These are phyloP conservation scores for Magnaporthiopsis rhizophila DNA, from an alignment of 2,329 filamentous ascomycete species.

Conservation along the genomic window DNA sequence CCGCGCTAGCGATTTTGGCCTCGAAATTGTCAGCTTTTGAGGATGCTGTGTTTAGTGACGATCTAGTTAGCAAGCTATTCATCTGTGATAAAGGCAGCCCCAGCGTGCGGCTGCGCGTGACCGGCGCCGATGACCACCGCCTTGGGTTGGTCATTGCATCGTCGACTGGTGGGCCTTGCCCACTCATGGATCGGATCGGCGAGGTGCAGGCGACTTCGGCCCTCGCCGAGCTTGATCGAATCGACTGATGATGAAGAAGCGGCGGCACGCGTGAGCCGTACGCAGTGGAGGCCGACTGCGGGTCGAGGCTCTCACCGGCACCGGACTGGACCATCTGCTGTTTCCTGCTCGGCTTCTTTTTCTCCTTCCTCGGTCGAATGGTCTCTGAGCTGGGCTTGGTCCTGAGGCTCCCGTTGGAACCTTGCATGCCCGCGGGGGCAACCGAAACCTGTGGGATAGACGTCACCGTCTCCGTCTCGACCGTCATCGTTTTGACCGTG, in stretches of 20 bases:
- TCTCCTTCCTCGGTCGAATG: slow-evolving; percentile 88
- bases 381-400: slow-evolving; percentile 91
- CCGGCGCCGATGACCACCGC: slow-evolving; percentile 13
- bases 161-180: slow-evolving; percentile 26
- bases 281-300: slow-evolving; percentile 10
- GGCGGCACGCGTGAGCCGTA: slow-evolving; percentile 11
- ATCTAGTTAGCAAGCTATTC: slow-evolving; percentile 36
- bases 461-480: slow-evolving; percentile 92
- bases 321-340: slow-evolving; percentile 61
- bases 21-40: slow-evolving; percentile 98
- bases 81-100: slow-evolving; percentile 28
- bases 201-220: slow-evolving; percentile 23
- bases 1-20: slow-evolving; percentile 89
- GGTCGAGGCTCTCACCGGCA: slow-evolving; percentile 53
- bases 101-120: slow-evolving; percentile 15
- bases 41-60: slow-evolving; percentile 49
- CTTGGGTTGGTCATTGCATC: slow-evolving; percentile 15
- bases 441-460: slow-evolving; percentile 81
- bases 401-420: slow-evolving; percentile 64
- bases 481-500: slow-evolving; percentile 86
- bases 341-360: slow-evolving; percentile 72
- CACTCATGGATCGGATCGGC: slow-evolving; percentile 23
- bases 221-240: slow-evolving; percentile 26
- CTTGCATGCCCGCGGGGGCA: slow-evolving; percentile 55
- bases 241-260: slow-evolving; percentile 33